Conservation (phyloP, 2,329 filamentous ascomycete species). For the Blastomyces silverae region DNA sequence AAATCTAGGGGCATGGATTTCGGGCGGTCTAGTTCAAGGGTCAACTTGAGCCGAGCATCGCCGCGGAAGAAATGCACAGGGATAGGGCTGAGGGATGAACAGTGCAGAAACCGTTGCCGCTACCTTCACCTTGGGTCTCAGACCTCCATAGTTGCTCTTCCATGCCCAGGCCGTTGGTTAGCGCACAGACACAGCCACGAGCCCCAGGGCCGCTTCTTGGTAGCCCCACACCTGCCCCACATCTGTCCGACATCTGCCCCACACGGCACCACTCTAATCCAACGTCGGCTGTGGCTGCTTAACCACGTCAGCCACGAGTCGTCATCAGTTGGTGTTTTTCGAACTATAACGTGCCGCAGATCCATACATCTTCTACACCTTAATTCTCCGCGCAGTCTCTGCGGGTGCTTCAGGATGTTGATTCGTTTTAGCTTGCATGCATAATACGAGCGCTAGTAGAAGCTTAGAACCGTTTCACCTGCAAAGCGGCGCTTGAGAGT, state of each 20-base stretch:
- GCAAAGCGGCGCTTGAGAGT: neutral
- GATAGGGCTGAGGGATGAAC: neutral
- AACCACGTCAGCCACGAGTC: slow-evolving; percentile 2
- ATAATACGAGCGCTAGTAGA: neutral
- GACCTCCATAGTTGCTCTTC: too few species aligned
- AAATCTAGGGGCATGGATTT: neutral
- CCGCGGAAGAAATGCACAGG: neutral
- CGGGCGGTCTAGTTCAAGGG: neutral
- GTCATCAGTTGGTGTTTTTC: neutral
- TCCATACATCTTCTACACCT: too few species aligned
- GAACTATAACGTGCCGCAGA: too few species aligned
- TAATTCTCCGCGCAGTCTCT: neutral
- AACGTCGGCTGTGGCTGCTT: neutral
- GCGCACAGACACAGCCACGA: neutral
- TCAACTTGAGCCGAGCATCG: neutral
- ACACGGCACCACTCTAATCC: neutral
- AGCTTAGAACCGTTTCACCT: neutral
- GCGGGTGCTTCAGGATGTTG: neutral
- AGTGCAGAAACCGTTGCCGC: neutral
- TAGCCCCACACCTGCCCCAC: neutral
- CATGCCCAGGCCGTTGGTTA: too few species aligned
- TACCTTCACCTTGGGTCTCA: too few species aligned
- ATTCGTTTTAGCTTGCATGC: neutral
- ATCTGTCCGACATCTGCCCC: too few species aligned
- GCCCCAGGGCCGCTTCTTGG: too few species aligned